phyloP scores from a whole-genome alignment of 106 monocot species.

The Ottelia alismoides region DNA sequence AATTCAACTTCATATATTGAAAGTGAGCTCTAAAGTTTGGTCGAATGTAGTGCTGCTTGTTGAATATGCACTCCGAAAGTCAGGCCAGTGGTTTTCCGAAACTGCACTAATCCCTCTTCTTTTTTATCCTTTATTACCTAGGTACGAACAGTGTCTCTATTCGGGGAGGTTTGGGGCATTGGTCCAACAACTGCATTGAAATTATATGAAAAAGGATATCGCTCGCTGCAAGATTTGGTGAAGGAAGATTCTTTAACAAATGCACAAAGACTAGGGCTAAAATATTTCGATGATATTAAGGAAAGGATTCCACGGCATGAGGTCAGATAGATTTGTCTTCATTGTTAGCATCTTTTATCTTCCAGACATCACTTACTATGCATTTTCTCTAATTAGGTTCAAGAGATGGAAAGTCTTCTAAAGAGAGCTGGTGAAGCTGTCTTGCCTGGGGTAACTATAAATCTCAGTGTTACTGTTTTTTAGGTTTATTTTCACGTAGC shows the following conservation, averaged over 20 bases:
- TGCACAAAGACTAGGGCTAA: slow-evolving; percentile 68
- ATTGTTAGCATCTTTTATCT: too few species aligned
- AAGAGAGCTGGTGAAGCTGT: slow-evolving; percentile 51
- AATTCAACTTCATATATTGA: too few species aligned
- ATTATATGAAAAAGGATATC: slow-evolving; percentile 88
- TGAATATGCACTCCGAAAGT: too few species aligned
- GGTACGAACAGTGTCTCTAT: slow-evolving; percentile 63
- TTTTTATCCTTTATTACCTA: too few species aligned
- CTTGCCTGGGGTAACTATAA: slow-evolving; percentile 69
- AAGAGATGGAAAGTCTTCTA: slow-evolving; percentile 83
- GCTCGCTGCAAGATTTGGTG: slow-evolving; percentile 60
- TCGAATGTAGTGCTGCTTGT: too few species aligned
- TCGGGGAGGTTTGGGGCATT: slow-evolving; percentile 99
- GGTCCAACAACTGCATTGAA: slow-evolving; percentile 95
- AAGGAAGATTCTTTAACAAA: slow-evolving; percentile 63
- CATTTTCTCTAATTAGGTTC: slow-evolving; percentile 31
- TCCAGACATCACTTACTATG: neutral
- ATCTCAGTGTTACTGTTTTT: too few species aligned
- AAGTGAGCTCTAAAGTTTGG: too few species aligned
- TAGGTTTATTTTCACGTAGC: too few species aligned
- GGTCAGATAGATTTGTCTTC: too few species aligned
- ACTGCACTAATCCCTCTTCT: too few species aligned
- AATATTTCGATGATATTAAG: slow-evolving; percentile 77
- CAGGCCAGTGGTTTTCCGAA: too few species aligned
- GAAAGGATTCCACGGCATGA: slow-evolving; percentile 81